Conservation (phyloP, 192 early-diverging fungal species). For the Physocladia obscura region DNA sequence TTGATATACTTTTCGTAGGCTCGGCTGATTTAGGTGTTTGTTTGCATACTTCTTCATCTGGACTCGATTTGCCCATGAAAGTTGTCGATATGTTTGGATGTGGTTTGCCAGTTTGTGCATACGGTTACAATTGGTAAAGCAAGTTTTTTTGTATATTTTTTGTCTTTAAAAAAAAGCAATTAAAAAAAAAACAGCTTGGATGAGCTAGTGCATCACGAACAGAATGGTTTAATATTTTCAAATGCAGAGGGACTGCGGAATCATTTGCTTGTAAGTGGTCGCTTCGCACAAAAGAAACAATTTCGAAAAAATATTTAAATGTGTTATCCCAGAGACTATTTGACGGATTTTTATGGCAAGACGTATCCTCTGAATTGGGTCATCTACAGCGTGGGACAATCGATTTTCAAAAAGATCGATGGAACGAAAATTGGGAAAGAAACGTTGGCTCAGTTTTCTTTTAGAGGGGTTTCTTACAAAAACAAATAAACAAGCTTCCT, state of each 20-base stretch:
- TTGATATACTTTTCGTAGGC: too few species aligned
- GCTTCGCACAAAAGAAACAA: not conserved
- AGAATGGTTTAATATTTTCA: constrained; percentile 71
- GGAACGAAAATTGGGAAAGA: constrained; percentile 36
- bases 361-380: too few species aligned
- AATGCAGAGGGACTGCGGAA: constrained; percentile 7
- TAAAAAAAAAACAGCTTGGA: constrained; percentile 52
- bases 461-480: not conserved
- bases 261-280: not conserved
- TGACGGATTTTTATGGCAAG: too few species aligned
- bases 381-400: constrained; percentile 18
- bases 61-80: constrained; percentile 98
- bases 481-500: not conserved
- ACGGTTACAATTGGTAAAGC: constrained; percentile 33
- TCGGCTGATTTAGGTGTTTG: constrained; percentile 90
- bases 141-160: not conserved
- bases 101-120: constrained; percentile 84
- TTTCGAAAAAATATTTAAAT: too few species aligned
- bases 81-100: constrained; percentile 98
- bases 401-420: constrained; percentile 20
- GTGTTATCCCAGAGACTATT: too few species aligned
- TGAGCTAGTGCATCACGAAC: constrained; percentile 62
- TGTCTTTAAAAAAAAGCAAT: not conserved
- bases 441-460: constrained; percentile 18
- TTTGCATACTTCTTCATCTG: constrained; percentile 91